phyloP scores from a whole-genome alignment of 2,329 filamentous ascomycete genomes.

The Raffaelea albimanens region DNA sequence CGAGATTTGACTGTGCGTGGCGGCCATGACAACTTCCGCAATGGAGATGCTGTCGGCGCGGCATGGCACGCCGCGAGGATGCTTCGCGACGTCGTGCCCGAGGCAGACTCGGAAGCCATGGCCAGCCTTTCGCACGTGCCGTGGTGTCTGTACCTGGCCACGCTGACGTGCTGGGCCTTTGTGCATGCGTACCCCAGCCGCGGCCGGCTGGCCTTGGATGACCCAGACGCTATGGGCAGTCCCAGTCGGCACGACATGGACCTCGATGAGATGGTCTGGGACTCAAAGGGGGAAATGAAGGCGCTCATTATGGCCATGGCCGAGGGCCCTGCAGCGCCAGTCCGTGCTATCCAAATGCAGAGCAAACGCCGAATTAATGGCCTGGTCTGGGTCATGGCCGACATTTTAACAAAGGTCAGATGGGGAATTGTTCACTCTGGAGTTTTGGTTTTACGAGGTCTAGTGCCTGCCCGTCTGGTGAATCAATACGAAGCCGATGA shows the following conservation, averaged over 20 bases:
- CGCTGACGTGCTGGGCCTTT: slow-evolving; percentile 12
- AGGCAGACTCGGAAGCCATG: slow-evolving; percentile 9
- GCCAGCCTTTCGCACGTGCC: slow-evolving; percentile 12
- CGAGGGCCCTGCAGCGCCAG: neutral
- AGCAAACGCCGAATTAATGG: slow-evolving; percentile 2
- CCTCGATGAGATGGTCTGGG: slow-evolving; percentile 11
- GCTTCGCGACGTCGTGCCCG: slow-evolving; percentile 4
- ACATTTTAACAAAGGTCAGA: slow-evolving; percentile 10
- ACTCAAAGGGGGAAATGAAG: slow-evolving; percentile 8
- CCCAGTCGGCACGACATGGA: neutral
- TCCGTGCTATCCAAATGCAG: neutral
- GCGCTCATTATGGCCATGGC: slow-evolving; percentile 5
- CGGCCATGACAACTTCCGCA: no score
- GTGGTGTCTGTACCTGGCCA: slow-evolving; percentile 12
- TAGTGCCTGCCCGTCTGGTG: slow-evolving; percentile 10
- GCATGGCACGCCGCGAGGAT: slow-evolving; percentile 11
- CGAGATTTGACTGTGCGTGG: neutral
- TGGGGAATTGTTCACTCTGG: slow-evolving; percentile 13
- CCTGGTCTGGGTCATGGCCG: slow-evolving; percentile 12
- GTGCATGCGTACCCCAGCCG: slow-evolving; percentile 4
- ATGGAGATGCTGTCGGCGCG: neutral
- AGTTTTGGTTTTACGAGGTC: slow-evolving; percentile 9
- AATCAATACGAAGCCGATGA: slow-evolving; percentile 10
- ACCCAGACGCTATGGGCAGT: slow-evolving; percentile 1
- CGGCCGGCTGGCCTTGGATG: neutral